Evolutionary conservation across 2,329 filamentous ascomycete species (phyloP), one percentile per base, ranked within the genome.

Genomic region (Cercospora sojina): DNA sequence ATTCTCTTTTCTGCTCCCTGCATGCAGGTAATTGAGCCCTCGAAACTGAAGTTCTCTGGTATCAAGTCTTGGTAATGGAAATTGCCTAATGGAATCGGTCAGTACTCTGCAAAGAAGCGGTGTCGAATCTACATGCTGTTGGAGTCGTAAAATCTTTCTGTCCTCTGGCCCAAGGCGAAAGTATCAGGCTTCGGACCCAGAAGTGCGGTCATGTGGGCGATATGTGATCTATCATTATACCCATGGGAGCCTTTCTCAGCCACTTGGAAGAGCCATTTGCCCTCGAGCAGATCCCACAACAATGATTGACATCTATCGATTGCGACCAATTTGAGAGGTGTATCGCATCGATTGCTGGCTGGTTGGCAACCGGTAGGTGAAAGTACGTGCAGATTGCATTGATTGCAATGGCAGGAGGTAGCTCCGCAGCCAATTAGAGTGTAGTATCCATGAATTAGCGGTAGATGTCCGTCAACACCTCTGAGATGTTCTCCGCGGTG

Each of bases 1-100:
- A 66, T 38, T 31, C 71, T 74, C 68, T 79, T 79, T 58, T 79
- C 69, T 20, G 69, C 58, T 12, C 70, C 72, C 10, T 29, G 35
- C 32, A 61, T 38, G 53, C 53, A 57, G 16, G 23, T 57, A 57
- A 57, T 57, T 10, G 53, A 57, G 53, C 18, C 25, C 27, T 57
- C 53, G 27, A 57, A 57, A 31, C 18, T 47, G 18, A 20, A 47
- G 8, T 47, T 20, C 41, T 47, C 12, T 9, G 41, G 41, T 20
- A 47, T 20, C 41, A 47, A 18, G n/a, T 18, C 41, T 18, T 20
- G 41, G 18, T 18, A n/a, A n/a, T 47, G 10, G 3, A 20, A 47
- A 10, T 47, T n/a, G 18, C 41, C 41, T 47, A 18, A 18, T 18
- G 1, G 9, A 20, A 20, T 9, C 9, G 18, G 41, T 47, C 41